A percentile compares a stretch with the other conserved stretches of the same genome.
Conservation (phyloP, 2,329 filamentous ascomycete species). For the Leptographium flavum region DNA sequence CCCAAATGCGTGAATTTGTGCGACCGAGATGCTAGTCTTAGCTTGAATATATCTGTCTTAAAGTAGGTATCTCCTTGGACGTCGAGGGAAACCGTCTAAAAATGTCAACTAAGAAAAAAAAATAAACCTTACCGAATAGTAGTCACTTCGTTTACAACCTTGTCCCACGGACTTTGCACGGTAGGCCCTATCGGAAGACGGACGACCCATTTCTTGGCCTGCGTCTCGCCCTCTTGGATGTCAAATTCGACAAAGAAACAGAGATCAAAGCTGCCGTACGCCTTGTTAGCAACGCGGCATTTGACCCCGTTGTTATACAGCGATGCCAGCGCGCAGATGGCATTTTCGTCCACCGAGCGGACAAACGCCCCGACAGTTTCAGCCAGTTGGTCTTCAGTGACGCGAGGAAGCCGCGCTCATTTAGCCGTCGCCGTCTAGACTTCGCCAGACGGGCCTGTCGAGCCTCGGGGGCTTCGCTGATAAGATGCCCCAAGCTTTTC, state of each 20-base stretch:
- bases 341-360: not conserved
- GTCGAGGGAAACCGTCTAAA: not conserved
- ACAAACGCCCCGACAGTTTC: not conserved
- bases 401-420: not conserved
- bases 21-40: not conserved
- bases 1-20: not conserved
- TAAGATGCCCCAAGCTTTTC: too few relatives aligned
- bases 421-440: too few relatives aligned
- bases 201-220: not conserved
- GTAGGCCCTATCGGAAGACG: not conserved
- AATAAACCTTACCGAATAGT: not conserved
- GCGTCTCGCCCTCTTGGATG: not conserved
- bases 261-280: not conserved
- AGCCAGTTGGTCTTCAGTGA: not conserved
- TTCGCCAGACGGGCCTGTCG: too few relatives aligned
- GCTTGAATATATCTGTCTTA: not conserved
- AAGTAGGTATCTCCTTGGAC: not conserved
- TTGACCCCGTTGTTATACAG: not conserved
- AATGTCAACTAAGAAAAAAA: not conserved
- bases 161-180: not conserved
- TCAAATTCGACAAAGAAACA: not conserved
- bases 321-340: not conserved
- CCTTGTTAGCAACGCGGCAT: not conserved
- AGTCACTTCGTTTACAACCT: not conserved
- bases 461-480: too few relatives aligned